Evolutionary conservation across 2,329 filamentous ascomycete species (phyloP).

Genomic region (Aspergillus fischeri): DNA sequence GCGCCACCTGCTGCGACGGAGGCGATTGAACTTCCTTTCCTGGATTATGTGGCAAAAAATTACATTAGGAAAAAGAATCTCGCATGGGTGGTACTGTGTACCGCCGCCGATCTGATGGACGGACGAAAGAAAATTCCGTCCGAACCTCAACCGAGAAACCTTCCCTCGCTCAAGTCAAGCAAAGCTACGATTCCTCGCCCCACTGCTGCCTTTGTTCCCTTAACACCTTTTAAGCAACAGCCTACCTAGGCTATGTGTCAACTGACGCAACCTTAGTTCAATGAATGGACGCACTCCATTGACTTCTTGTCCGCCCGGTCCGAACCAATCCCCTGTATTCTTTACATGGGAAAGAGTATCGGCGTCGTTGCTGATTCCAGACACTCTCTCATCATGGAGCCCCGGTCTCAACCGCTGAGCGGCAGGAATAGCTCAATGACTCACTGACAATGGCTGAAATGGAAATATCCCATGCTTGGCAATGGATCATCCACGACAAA

Average conservation of each 20-base stretch:
- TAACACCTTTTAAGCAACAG: too few species aligned
- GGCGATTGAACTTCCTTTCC: not conserved
- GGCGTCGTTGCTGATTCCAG: not conserved
- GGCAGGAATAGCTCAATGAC: not conserved
- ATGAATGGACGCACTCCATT: not conserved
- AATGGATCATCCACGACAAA: not conserved
- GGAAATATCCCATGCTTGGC: too few species aligned
- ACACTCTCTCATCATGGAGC: not conserved
- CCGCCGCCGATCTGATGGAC: not conserved
- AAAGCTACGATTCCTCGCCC: not conserved
- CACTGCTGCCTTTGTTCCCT: slow-evolving; percentile 3
- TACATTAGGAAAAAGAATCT: not conserved
- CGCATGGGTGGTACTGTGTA: not conserved
- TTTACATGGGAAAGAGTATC: not conserved
- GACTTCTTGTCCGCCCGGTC: not conserved
- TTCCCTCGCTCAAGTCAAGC: too few species aligned
- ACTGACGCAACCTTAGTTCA: too few species aligned
- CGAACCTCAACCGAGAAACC: not conserved
- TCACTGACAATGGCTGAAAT: not conserved
- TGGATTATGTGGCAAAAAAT: not conserved
- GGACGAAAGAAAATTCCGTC: not conserved
- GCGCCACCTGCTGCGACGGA: not conserved
- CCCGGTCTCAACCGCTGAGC: not conserved
- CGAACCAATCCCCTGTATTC: not conserved
- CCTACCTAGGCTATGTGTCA: too few species aligned